phyloP scores from a whole-genome alignment of 768 basidiomycete species.

The Daedaleopsis sinensis region DNA sequence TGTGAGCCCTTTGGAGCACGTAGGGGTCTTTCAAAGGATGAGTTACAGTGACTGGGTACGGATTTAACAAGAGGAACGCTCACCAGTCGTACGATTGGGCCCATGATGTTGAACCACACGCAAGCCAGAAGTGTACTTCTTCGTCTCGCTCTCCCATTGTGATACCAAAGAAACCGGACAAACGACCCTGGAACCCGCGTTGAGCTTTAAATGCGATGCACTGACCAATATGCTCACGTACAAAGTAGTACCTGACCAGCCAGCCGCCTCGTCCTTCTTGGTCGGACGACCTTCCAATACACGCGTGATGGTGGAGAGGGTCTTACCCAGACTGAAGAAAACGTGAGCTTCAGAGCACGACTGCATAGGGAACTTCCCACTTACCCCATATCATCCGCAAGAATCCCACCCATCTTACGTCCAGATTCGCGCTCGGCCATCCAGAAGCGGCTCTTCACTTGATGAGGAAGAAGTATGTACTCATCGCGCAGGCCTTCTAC shows the following conservation, averaged over 20 bases:
- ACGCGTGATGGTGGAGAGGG: slow-evolving; percentile 86
- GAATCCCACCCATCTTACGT: slow-evolving; percentile 82
- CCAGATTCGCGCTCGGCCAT: slow-evolving; percentile 83
- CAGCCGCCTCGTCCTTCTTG: slow-evolving; percentile 69
- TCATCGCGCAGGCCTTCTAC: slow-evolving; percentile 79
- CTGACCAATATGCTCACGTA: slow-evolving; percentile 37
- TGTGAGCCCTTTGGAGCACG: slow-evolving; percentile 55
- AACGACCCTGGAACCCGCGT: slow-evolving; percentile 63
- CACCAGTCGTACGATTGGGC: slow-evolving; percentile 67
- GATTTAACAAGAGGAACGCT: slow-evolving; percentile 18
- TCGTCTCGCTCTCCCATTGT: slow-evolving; percentile 90
- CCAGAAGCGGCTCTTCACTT: slow-evolving; percentile 84
- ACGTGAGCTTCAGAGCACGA: background rate
- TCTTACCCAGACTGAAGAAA: slow-evolving; percentile 71
- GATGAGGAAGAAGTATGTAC: slow-evolving; percentile 80
- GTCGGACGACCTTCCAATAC: slow-evolving; percentile 82
- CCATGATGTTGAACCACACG: slow-evolving; percentile 88
- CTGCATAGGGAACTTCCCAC: slow-evolving; percentile 13
- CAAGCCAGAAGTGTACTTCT: slow-evolving; percentile 67
- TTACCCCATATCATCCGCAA: slow-evolving; percentile 92
- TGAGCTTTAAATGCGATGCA: background rate
- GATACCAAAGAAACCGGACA: slow-evolving; percentile 85
- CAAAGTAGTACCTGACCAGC: slow-evolving; percentile 75
- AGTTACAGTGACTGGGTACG: background rate
- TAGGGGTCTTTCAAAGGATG: slow-evolving; percentile 51